phyloP scores from a whole-genome alignment of 768 basidiomycete species.

The Leccinum boreale region DNA sequence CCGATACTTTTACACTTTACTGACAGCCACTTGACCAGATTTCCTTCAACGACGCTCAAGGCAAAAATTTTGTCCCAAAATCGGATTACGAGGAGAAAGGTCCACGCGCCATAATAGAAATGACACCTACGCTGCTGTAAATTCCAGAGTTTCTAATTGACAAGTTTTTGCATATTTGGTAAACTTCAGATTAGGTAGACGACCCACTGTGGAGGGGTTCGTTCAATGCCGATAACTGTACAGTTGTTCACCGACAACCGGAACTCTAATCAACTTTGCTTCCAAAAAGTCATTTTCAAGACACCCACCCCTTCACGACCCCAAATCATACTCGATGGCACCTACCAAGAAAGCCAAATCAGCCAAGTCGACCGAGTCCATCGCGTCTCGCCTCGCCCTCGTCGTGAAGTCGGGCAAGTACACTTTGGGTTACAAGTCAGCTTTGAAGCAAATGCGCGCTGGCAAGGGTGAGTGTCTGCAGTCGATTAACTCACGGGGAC shows the following conservation, averaged over 20 bases:
- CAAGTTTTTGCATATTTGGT: not conserved
- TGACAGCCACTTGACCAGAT: constrained; percentile 42
- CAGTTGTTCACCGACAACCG: constrained; percentile 18
- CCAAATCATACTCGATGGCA: constrained; percentile 61
- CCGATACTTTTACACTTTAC: not conserved
- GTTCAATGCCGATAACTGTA: constrained; percentile 25
- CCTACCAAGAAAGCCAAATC: constrained; percentile 95
- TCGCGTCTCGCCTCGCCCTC: constrained; percentile 86
- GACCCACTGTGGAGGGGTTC: not conserved
- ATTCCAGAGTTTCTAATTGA: not conserved
- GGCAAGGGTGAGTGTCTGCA: constrained; percentile 82
- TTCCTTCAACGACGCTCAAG: constrained; percentile 64
- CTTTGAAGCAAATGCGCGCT: constrained; percentile 95
- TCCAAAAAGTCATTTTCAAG: constrained; percentile 13
- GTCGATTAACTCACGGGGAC: constrained; percentile 68
- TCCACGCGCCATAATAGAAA: constrained; percentile 72
- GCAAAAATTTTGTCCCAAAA: constrained; percentile 75
- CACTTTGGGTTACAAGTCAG: constrained; percentile 95
- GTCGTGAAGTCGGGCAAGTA: constrained; percentile 99
- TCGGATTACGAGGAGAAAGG: constrained; percentile 71
- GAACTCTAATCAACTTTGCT: constrained; percentile 12
- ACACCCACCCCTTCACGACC: constrained; percentile 14
- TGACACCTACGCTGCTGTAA: constrained; percentile 71
- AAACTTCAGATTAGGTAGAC: not conserved
- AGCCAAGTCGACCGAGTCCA: constrained; percentile 89